Percentiles rank a stretch among this genome's conserved stretches.
Evolutionary conservation across 768 basidiomycete species (phyloP).

Genomic region (Trametes cingulata): DNA sequence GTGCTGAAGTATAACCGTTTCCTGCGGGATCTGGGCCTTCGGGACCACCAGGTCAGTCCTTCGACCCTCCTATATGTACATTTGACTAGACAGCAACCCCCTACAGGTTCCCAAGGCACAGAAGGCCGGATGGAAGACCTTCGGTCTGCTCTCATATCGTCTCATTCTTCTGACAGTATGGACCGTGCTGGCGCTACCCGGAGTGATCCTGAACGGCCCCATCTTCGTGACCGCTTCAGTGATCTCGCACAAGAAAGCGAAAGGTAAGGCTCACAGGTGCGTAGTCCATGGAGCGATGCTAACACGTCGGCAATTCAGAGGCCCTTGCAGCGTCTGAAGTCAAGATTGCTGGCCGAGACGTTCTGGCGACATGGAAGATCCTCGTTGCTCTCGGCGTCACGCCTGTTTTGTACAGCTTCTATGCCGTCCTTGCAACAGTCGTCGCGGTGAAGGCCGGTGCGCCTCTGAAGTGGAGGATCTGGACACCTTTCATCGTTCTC

Average conservation of each 20-base stretch:
- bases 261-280: conserved; percentile 49
- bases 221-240: conserved; percentile 90
- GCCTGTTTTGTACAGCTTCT: conserved; percentile 81
- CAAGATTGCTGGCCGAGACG: conserved; percentile 94
- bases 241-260: conserved; percentile 86
- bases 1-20: conserved; percentile 90
- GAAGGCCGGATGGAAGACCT: conserved; percentile 82
- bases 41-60: conserved; percentile 79
- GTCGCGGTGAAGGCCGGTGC: conserved; percentile 68
- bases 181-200: conserved; percentile 85
- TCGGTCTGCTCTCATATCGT: conserved; percentile 83
- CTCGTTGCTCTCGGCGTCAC: conserved; percentile 90
- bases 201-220: conserved; percentile 87
- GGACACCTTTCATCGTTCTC: conserved; percentile 78
- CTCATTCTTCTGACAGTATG: conserved; percentile 75
- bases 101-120: conserved; percentile 82
- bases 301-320: conserved; percentile 48
- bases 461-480: conserved; percentile 62
- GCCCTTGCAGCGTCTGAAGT: conserved; percentile 94
- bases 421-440: conserved; percentile 76
- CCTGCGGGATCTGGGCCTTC: conserved; percentile 84
- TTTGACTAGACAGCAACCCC: neutral
- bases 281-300: neutral
- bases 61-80: neutral
- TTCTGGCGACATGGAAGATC: conserved; percentile 98